Conservation (phyloP, 176 grass and related monocot species). For the Carex myosuroides region DNA sequence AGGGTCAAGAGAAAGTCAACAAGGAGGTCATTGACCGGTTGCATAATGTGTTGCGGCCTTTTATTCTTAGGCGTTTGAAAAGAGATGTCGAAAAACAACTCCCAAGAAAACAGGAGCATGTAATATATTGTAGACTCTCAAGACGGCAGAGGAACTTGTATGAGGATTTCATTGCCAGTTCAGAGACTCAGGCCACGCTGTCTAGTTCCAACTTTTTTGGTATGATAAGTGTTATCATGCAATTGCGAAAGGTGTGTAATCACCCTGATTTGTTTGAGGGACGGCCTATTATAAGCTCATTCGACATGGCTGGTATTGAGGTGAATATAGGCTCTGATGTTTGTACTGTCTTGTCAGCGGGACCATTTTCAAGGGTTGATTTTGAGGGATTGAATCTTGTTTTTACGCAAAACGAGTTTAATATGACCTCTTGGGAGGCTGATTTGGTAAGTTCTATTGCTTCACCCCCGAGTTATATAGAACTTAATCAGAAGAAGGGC, state of each 20-base stretch:
- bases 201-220: constrained; percentile 92
- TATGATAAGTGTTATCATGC: constrained; percentile 99
- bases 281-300: constrained; percentile 93
- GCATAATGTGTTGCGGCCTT: constrained; percentile 98
- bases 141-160: constrained; percentile 96
- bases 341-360: constrained; percentile 48
- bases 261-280: constrained; percentile 99
- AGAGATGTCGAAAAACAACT: constrained; percentile 96
- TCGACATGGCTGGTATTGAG: constrained; percentile 91
- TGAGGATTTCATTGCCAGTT: constrained; percentile 95
- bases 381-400: constrained; percentile 77
- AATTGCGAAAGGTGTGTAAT: constrained; percentile 97
- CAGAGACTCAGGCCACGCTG: constrained; percentile 86
- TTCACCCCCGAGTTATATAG: constrained; percentile 28
- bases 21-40: constrained; percentile 91
- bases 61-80: constrained; percentile 91
- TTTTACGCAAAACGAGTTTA: constrained; percentile 77
- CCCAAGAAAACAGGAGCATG: constrained; percentile 87
- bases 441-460: constrained; percentile 45
- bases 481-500: background rate
- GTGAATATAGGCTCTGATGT: constrained; percentile 67
- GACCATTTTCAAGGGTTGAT: constrained; percentile 67
- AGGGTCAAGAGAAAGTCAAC: constrained; percentile 97
- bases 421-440: constrained; percentile 75
- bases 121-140: constrained; percentile 92